A percentile compares a stretch with the other conserved stretches of the same genome.
Conservation (phyloP, 1,284 basidiomycete species). For the Peniophora sp. region DNA sequence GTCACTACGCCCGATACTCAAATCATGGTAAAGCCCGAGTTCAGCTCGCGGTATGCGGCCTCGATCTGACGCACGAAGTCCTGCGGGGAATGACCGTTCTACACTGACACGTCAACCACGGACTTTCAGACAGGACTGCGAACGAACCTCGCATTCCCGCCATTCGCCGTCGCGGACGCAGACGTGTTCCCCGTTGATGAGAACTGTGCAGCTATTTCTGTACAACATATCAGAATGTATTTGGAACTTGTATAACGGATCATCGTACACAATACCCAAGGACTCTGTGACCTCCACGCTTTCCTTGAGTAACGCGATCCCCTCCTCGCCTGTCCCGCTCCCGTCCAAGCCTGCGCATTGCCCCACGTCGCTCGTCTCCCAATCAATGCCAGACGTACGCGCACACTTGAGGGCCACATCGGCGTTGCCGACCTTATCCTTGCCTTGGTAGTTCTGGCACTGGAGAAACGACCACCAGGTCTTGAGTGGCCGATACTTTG, state of each 20-base stretch:
- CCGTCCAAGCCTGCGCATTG: conserved; percentile 52
- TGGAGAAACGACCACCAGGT: conserved; percentile 69
- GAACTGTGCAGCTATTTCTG: conserved; percentile 80
- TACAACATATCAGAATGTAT: background rate
- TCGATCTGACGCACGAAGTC: conserved; percentile 81
- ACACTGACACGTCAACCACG: conserved; percentile 2
- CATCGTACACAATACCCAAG: conserved; percentile 51
- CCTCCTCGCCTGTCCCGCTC: conserved; percentile 51
- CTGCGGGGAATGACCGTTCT: conserved; percentile 67
- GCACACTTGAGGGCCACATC: conserved; percentile 65
- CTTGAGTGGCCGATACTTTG: conserved; percentile 42
- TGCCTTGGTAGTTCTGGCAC: conserved; percentile 71
- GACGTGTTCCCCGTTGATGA: conserved; percentile 60
- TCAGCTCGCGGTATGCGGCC: conserved; percentile 61
- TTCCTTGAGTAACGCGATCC: conserved; percentile 49
- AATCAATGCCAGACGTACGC: conserved; percentile 53
- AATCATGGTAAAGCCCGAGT: conserved; percentile 21
- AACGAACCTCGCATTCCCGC: conserved; percentile 72
- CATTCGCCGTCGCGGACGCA: conserved; percentile 76
- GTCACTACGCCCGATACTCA: background rate
- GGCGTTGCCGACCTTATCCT: conserved; percentile 54
- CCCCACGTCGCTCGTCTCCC: conserved; percentile 53
- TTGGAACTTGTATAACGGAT: conserved; percentile 2
- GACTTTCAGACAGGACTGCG: conserved; percentile 18
- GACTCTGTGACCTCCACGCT: conserved; percentile 44